Conservation (phyloP, 2,329 filamentous ascomycete genomes). For the Sarocladiaceae sp. region DNA sequence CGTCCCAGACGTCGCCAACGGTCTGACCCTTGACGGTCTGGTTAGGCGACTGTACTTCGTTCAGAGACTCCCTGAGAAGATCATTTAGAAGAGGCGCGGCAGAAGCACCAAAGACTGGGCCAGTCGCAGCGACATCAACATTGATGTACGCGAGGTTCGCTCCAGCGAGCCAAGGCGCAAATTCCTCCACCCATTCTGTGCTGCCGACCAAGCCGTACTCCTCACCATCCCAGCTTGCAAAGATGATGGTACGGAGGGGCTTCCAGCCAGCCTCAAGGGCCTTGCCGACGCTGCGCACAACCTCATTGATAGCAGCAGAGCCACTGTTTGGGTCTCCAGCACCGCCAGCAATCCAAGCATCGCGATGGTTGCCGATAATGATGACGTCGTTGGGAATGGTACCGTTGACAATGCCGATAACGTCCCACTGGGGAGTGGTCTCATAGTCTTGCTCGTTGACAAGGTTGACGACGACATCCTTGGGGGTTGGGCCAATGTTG, state of each 20-base stretch:
- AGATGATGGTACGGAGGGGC: constrained; percentile 81
- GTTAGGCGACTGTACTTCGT: constrained; percentile 65
- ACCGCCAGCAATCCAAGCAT: constrained; percentile 86
- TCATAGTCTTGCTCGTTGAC: constrained; percentile 78
- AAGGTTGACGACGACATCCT: constrained; percentile 65
- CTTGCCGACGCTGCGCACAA: constrained; percentile 69
- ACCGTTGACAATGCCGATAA: constrained; percentile 89
- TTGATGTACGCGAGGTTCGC: constrained; percentile 81
- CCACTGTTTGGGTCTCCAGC: constrained; percentile 81
- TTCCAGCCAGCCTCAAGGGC: constrained; percentile 57
- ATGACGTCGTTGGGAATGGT: constrained; percentile 81
- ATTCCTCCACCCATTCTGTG: constrained; percentile 92
- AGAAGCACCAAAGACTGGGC: constrained; percentile 57
- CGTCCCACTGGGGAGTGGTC: constrained; percentile 82
- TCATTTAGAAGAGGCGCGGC: constrained; percentile 75
- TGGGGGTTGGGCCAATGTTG: constrained; percentile 78
- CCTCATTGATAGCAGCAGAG: constrained; percentile 74
- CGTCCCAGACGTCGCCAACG: constrained; percentile 64
- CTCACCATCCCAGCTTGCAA: constrained; percentile 78
- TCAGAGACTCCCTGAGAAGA: constrained; percentile 63
- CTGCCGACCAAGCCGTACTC: constrained; percentile 84
- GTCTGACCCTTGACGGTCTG: constrained; percentile 70
- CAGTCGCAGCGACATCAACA: constrained; percentile 70
- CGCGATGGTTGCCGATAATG: constrained; percentile 86
- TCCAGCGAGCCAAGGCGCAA: constrained; percentile 71